A percentile compares a stretch with the other conserved stretches of the same genome.
Evolutionary conservation across 176 grass and related monocot species (phyloP).

Genomic region (Ensete ventricosum): DNA sequence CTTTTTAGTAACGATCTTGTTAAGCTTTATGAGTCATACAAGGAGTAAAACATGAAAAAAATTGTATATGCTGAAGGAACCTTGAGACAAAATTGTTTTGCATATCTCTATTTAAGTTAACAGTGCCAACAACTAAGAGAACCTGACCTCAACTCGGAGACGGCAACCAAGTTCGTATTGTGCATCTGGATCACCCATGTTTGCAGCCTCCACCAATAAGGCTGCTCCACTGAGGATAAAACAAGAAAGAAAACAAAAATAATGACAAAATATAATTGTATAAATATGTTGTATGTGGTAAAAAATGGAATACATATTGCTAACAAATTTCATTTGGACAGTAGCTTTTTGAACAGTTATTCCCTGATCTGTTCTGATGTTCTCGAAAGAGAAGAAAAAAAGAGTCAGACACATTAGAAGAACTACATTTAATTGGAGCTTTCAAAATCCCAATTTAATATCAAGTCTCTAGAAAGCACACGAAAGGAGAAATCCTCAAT

Average conservation of each 20-base stretch:
- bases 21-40: no score
- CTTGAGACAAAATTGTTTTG: not conserved
- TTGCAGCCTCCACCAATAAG: slow-evolving; percentile 85
- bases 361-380: no score
- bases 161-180: slow-evolving; percentile 83
- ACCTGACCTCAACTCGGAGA: slow-evolving; percentile 64
- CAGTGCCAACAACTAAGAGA: not conserved
- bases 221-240: slow-evolving; percentile 58
- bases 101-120: not conserved
- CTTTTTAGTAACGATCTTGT: not conserved
- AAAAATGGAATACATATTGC: not conserved
- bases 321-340: no score
- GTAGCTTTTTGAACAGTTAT: no score
- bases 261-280: not conserved
- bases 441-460: no score
- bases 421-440: no score
- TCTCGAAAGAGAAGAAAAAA: no score
- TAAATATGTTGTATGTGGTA: not conserved
- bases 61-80: no score
- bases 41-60: no score
- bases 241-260: slow-evolving; percentile 7
- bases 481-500: no score
- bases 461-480: no score
- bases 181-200: slow-evolving; percentile 93
- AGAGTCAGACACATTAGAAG: no score